Evolutionary conservation across 768 basidiomycete genomes (phyloP).

Genomic region (Lepiota venenata): DNA sequence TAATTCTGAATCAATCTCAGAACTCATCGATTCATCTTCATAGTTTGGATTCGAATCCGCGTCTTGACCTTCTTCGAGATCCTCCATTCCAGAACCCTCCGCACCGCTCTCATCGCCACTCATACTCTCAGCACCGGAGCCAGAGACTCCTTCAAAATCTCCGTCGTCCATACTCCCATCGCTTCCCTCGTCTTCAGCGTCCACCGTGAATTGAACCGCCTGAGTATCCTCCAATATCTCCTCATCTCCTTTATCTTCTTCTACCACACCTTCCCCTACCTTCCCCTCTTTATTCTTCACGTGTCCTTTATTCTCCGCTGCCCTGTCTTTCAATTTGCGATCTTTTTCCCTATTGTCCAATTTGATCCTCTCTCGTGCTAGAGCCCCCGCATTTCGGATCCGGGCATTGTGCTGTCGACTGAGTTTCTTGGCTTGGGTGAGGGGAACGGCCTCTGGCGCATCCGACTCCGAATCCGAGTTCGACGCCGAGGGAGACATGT

Average conservation of each 20-base stretch:
- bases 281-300: slow-evolving; percentile 7
- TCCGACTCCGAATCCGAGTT: slow-evolving; percentile 16
- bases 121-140: slow-evolving; percentile 17
- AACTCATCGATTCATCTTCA: slow-evolving; percentile 21
- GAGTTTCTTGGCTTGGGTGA: slow-evolving; percentile 41
- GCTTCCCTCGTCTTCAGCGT: slow-evolving; percentile 29
- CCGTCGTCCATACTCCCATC: slow-evolving; percentile 10
- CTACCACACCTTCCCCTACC: slow-evolving; percentile 15
- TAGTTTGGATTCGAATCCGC: slow-evolving; percentile 20
- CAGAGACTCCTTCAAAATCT: slow-evolving; percentile 12
- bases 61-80: slow-evolving; percentile 19
- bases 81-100: slow-evolving; percentile 20
- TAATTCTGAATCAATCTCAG: slow-evolving; percentile 20
- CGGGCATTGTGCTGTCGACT: slow-evolving; percentile 34
- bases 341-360: slow-evolving; percentile 46
- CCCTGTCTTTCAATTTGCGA: slow-evolving; percentile 44
- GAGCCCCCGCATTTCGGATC: slow-evolving; percentile 31
- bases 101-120: slow-evolving; percentile 24
- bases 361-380: slow-evolving; percentile 38
- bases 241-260: slow-evolving; percentile 7
- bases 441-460: slow-evolving; percentile 48
- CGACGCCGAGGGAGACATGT: background rate
- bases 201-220: slow-evolving; percentile 40
- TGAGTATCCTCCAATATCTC: slow-evolving; percentile 22
- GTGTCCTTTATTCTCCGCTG: slow-evolving; percentile 22